Base-by-base conservation (phyloP, 192 early-diverging fungal genomes). In the Backusella westeae region DNA sequence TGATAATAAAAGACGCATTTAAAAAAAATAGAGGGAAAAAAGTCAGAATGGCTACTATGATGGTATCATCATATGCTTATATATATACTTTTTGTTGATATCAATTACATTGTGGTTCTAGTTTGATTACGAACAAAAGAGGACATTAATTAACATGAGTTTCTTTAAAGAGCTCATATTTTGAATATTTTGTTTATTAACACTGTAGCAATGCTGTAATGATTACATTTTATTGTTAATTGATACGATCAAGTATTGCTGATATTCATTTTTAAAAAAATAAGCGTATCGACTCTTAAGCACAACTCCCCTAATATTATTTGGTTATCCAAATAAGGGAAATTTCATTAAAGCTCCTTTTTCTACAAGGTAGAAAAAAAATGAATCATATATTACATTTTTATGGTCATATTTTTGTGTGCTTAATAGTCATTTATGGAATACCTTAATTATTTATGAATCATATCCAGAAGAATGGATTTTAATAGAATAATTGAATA, bases 321-420 rank as follows among this genome's bases (percentile, higher is more conserved):
- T 3, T 29, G 26, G 56, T 2, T 63, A 12, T 63, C 23, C 26
- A 5, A 63, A 63, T 26, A 26, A 63, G 12, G 3, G 10, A 14
- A 63, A 29, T 21, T 63, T 63, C 56, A 63, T 63, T 63, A 29
- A 63, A 63, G 26, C 56, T 26, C 56, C 56, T 63, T 63, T 63
- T 63, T 63, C 56, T 63, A 63, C 56, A 8, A 14, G 0, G 56
- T 63, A 63, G 56, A 63, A 53, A 53, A 53, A 29, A 53, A 63
- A 63, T 4, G 46, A 14, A 29, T 63, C 2, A 29, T 29, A 26
- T 29, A 63, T 63, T 49, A 63, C 26, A 26, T 59, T 59, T 59
- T 63, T 63, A 29, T 29, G 26, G 1, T 14, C 23, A 63, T 63
- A 63, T 63, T 63, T 59, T 14, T 14, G 19, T 56, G 19, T 7